Evolutionary conservation across 768 basidiomycete species (phyloP), one percentile per base, ranked within the genome.

Genomic region (Asterophora lycoperdoides): DNA sequence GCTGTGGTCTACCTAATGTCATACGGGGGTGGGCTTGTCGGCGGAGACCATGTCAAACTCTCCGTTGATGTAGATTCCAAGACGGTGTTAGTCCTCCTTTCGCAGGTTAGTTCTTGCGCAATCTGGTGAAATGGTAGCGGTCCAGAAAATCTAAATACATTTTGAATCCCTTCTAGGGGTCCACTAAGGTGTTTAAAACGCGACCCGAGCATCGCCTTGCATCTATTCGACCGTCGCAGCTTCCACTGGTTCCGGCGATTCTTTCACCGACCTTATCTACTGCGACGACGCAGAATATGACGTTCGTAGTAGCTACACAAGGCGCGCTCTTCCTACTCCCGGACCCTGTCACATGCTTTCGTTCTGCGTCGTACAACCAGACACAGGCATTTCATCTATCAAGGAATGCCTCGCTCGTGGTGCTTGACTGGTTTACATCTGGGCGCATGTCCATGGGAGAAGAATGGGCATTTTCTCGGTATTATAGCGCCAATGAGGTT

Each of bases 331-430:
- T 93, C 59, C 76, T 96, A 41, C 80, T 98, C 23, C 94, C 93
- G 1, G 89, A 95, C 60, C 91, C 93, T 18, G 90, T 96, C 41
- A 92, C 93, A 17, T 96, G 93, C 66, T 98, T 95, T 70, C 79
- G 80, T 20, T 73, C 76, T 17, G 89, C 95, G 7, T 79, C 78
- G 0, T 98, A 98, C 68, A 77, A 78, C 50, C 94, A 97, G 63
- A 68, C 72, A 2, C 95, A 98, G 71, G 82, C 74, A 35, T 93
- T 97, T 67, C 68, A 73, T 46, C 74, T 96, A 30, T 74, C 74
- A 8, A 58, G 58, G 8, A 73, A 73, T 36, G 77, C 85, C 8
- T 89, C 86, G 10, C 69, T 84, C 7, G 75, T 90, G 35, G 65
- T 94, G 1, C 76, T 98, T 13, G 95, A 97, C 63, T 96, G 93